Conservation (phyloP, 2,329 filamentous ascomycete genomes). For the Beauveria rudraprayagi region DNA sequence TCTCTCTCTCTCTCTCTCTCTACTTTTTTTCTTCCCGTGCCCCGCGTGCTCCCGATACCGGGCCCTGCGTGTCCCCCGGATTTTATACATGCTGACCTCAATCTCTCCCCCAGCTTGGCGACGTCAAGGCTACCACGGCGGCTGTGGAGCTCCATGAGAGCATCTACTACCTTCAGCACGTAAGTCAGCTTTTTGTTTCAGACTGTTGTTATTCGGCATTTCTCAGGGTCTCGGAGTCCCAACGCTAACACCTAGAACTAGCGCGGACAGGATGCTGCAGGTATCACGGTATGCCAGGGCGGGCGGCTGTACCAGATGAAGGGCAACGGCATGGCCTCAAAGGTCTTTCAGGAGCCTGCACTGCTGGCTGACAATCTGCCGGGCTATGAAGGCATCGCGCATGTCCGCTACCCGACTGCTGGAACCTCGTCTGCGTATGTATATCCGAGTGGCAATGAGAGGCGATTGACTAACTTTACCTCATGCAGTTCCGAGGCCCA, state of each 20-base stretch:
- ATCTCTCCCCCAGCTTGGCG: slow-evolving; percentile 21
- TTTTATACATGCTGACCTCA: not conserved
- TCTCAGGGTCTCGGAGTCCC: not conserved
- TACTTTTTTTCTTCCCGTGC: not conserved
- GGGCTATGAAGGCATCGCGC: slow-evolving; percentile 45
- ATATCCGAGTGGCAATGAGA: not conserved
- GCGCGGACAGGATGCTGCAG: slow-evolving; percentile 80
- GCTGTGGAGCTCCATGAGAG: slow-evolving; percentile 62
- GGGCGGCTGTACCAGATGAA: slow-evolving; percentile 85
- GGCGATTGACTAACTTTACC: not conserved
- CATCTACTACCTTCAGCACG: slow-evolving; percentile 59
- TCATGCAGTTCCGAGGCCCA: slow-evolving; percentile 68
- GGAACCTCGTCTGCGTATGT: slow-evolving; percentile 56
- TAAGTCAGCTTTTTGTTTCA: slow-evolving; percentile 15
- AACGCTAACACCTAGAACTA: slow-evolving; percentile 29
- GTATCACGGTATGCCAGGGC: slow-evolving; percentile 69
- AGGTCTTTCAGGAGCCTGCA: slow-evolving; percentile 34
- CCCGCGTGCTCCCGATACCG: slow-evolving; percentile 5
- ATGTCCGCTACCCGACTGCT: slow-evolving; percentile 83
- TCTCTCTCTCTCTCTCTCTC: not conserved
- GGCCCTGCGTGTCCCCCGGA: not conserved
- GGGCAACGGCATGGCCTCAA: slow-evolving; percentile 78
- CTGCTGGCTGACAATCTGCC: not conserved
- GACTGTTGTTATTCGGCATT: not conserved
- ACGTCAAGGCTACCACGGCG: slow-evolving; percentile 33